A percentile compares a stretch with the other conserved stretches of the same genome.
Evolutionary conservation across 1,139 yeast genomes (phyloP).

Genomic region (Candida sp.): DNA sequence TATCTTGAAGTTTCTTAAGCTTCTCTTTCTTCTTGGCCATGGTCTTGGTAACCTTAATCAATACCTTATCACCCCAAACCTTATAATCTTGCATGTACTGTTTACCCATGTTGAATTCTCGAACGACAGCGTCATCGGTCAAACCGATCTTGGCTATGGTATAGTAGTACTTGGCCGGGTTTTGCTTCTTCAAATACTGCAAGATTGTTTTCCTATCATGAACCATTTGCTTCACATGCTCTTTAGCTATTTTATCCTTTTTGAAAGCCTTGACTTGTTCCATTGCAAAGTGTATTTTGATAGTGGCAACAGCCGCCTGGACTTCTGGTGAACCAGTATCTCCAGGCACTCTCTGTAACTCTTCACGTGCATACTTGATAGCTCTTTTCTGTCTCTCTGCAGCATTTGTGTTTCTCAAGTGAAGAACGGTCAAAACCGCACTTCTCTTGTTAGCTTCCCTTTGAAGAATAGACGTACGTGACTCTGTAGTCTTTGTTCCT

Average conservation of each 20-base stretch:
- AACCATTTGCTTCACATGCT: slow-evolving; percentile 77
- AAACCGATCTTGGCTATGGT: slow-evolving; percentile 87
- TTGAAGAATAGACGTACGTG: slow-evolving; percentile 46
- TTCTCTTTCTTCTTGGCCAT: slow-evolving; percentile 36
- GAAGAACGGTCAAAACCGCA: slow-evolving; percentile 73
- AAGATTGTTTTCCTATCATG: slow-evolving; percentile 88
- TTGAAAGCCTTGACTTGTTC: slow-evolving; percentile 74
- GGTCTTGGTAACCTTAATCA: slow-evolving; percentile 45
- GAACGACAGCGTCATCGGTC: slow-evolving; percentile 75
- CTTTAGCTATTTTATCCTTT: slow-evolving; percentile 74
- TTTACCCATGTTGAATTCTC: slow-evolving; percentile 85
- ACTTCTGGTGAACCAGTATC: slow-evolving; percentile 97
- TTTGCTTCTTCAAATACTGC: slow-evolving; percentile 77
- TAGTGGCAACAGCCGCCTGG: slow-evolving; percentile 90
- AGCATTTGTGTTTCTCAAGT: slow-evolving; percentile 71
- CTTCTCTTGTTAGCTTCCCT: slow-evolving; percentile 65
- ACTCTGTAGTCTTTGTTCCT: slow-evolving; percentile 31
- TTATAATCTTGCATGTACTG: slow-evolving; percentile 85
- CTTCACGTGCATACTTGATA: slow-evolving; percentile 67
- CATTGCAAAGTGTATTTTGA: slow-evolving; percentile 78
- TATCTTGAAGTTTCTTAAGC: slow-evolving; percentile 41
- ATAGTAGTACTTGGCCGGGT: slow-evolving; percentile 85
- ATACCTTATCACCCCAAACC: slow-evolving; percentile 71
- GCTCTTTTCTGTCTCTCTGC: slow-evolving; percentile 65
- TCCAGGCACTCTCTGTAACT: slow-evolving; percentile 83